phyloP scores from a whole-genome alignment of 108 stramenopile genomes.

The Chaetoceros tenuissimus region DNA sequence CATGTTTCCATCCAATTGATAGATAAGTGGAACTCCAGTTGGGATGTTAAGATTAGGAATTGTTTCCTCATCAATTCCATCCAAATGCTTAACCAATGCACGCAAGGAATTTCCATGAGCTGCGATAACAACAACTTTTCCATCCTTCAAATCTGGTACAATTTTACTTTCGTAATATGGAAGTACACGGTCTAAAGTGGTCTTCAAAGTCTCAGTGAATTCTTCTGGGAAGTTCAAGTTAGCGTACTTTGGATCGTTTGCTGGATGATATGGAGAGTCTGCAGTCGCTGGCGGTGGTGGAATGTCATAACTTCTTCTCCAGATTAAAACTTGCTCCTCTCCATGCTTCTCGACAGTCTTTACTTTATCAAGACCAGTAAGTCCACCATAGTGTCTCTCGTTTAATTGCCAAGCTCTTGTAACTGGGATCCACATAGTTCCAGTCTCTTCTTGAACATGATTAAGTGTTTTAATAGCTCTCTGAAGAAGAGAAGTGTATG shows the following conservation, averaged over 20 bases:
- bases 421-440: conserved; percentile 73
- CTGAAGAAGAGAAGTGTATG: conserved; percentile 83
- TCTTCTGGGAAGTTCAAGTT: conserved; percentile 44
- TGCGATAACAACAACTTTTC: conserved; percentile 76
- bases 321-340: conserved; percentile 84
- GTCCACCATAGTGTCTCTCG: conserved; percentile 86
- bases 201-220: conserved; percentile 73
- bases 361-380: conserved; percentile 89
- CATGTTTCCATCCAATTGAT: conserved; percentile 81
- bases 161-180: conserved; percentile 71
- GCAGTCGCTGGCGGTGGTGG: conserved; percentile 77
- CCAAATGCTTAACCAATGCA: conserved; percentile 88
- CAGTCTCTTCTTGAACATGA: conserved; percentile 82
- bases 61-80: conserved; percentile 62
- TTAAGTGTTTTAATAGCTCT: conserved; percentile 83
- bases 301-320: conserved; percentile 87
- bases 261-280: conserved; percentile 56
- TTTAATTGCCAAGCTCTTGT: conserved; percentile 87
- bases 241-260: conserved; percentile 80
- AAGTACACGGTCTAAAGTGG: conserved; percentile 82
- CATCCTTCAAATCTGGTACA: conserved; percentile 65
- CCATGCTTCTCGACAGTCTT: conserved; percentile 91
- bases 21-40: conserved; percentile 83
- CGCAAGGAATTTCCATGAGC: conserved; percentile 91
- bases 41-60: conserved; percentile 90